Base-by-base conservation (phyloP, 148 eudicot genomes). In the Vaccinium myrtillus region DNA sequence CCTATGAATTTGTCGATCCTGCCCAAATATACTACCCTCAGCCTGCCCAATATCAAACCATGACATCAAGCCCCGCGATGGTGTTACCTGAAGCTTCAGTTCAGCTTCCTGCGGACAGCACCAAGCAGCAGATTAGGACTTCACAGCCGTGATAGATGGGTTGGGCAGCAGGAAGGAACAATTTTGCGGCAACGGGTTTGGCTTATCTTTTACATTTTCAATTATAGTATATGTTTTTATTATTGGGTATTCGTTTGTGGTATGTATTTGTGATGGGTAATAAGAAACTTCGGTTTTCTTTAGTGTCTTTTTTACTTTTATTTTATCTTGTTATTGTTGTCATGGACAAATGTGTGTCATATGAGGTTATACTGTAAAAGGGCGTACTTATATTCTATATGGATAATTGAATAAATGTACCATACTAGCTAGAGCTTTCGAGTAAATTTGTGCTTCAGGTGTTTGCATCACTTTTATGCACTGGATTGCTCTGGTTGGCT, bases 1-100 rank as follows among this genome's bases (percentile, higher is more conserved):
- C 90, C 8, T 95, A 93, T 87, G 96, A 94, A 56, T 91, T 74
- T 82, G 78, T 92, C n/a, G 94, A 96, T 84, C 95, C 94, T 51
- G 83, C 90, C 25, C 95, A 90, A 78, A 84, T 94, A 51, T 94
- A 94, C 79, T 96, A 87, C 82, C 86, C 93, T 82, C 98, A 93
- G 88, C 89, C 91, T 25, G 19, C 97, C 43, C 87, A 91, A 85
- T 96, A 91, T 85, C 98, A 94, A 75, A 90, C 91, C 7, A 56
- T 92, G 88, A 75, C 89, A 13, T 86, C 92, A 2, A 85, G 81
- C 80, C 87, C 90, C 51, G 82, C 90, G 10, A 61, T 84, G 85
- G 84, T 76, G 25, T 61, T 85, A 84, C 81, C 94, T 11, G 98
- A 94, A 88, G 82, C 87, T 65, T 88, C 94, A 77, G 78, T 93